Evolutionary conservation across 2,329 filamentous ascomycete species (phyloP), one percentile per base, ranked within the genome.

Genomic region (Tolypocladium ophioglossoides): DNA sequence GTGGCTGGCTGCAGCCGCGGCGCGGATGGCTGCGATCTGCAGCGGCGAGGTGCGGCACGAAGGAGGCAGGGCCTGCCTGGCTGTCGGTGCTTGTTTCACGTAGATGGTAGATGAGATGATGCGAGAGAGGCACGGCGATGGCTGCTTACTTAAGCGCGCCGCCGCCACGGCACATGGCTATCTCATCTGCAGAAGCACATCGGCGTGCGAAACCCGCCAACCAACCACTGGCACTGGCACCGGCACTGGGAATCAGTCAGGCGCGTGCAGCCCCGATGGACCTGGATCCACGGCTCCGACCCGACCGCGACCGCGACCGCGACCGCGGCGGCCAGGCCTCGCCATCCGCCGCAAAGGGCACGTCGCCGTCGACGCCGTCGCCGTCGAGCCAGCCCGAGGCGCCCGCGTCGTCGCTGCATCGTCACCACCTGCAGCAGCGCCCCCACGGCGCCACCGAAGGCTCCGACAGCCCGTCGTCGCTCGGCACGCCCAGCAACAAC

Each of bases 231-330:
- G 41, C 41, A 30, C 40, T 18, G n/a, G n/a, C n/a, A n/a, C n/a
- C n/a, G 39, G 39, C n/a, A 32, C 16, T n/a, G 40, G 22, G 24
- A 35, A 34, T 38, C 44, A 30, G n/a, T n/a, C 32, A 38, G 37
- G 37, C 44, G 44, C 27, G 44, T 8, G 38, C 39, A 46, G 44
- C 57, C 46, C 57, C 61, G 52, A 69, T 69, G 66, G 68, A 69
- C 55, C 59, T 70, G 32, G 68, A 69, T 58, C 66, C 66, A 53
- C 65, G 65, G 55, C 61, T 68, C 46, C 57, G 58, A 57, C 56
- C 61, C n/a, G n/a, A n/a, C n/a, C n/a, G n/a, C n/a, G n/a, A n/a
- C n/a, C n/a, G n/a, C n/a, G n/a, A n/a, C n/a, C n/a, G n/a, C 50
- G 57, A 58, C 49, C 55, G 56, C 50, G 62, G 60, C 54, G 65